Evolutionary conservation across 148 eudicot species (phyloP).

Genomic region (Rheum nobile): DNA sequence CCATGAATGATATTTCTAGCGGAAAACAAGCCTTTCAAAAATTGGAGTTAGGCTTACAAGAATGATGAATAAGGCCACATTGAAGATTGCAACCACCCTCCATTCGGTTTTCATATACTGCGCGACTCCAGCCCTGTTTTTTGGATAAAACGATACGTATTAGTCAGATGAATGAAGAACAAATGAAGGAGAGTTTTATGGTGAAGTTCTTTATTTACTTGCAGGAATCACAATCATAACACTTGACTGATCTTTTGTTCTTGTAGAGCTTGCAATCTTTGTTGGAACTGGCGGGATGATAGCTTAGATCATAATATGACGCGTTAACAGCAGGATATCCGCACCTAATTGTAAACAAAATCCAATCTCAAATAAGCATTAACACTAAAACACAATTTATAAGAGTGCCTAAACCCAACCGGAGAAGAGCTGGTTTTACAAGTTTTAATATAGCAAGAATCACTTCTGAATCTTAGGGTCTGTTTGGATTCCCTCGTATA

Average conservation of each 20-base stretch:
- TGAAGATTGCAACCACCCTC: conserved; percentile 92
- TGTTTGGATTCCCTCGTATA: too few relatives aligned
- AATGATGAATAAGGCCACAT: conserved; percentile 59
- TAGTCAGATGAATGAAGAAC: neutral
- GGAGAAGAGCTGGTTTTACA: too few relatives aligned
- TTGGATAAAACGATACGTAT: neutral
- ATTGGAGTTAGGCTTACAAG: conserved; percentile 29
- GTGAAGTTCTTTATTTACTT: conserved; percentile 35
- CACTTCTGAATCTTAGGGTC: too few relatives aligned
- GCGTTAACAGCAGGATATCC: conserved; percentile 88
- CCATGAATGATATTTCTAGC: neutral
- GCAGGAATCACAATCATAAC: conserved; percentile 92
- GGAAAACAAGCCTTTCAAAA: neutral
- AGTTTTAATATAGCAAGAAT: too few relatives aligned
- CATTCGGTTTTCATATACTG: conserved; percentile 94
- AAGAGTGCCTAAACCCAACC: neutral
- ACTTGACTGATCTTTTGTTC: conserved; percentile 48
- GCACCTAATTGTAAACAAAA: conserved; percentile 36
- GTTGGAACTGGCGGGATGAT: conserved; percentile 63
- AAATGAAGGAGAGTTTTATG: conserved; percentile 8
- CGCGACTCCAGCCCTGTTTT: conserved; percentile 85
- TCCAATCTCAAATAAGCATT: neutral
- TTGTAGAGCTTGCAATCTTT: conserved; percentile 85
- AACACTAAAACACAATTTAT: neutral
- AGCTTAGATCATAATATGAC: conserved; percentile 75